A percentile compares a stretch with the other conserved stretches of the same genome.
phyloP scores from a whole-genome alignment of 2,329 filamentous ascomycete species.

The Aspergillus latus region DNA sequence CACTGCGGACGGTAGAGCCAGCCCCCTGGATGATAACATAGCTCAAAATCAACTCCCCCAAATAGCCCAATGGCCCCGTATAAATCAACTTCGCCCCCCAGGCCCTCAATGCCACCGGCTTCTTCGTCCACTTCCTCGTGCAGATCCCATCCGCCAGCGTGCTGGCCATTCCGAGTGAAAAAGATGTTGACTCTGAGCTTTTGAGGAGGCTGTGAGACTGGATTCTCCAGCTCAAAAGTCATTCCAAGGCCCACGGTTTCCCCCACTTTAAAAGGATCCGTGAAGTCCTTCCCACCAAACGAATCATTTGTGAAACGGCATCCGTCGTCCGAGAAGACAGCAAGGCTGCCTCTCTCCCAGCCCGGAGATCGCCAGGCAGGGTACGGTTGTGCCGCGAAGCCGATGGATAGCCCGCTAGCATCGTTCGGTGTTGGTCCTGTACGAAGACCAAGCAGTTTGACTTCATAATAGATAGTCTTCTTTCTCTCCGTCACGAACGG shows the following conservation, averaged over 20 bases:
- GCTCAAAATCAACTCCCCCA: slow-evolving; percentile 62
- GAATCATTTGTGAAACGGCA: slow-evolving; percentile 63
- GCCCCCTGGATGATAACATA: slow-evolving; percentile 49
- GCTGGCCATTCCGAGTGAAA: slow-evolving; percentile 58
- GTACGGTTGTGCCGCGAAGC: slow-evolving; percentile 62
- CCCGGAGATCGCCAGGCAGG: slow-evolving; percentile 62
- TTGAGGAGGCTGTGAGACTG: slow-evolving; percentile 6
- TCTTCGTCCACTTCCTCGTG: slow-evolving; percentile 59
- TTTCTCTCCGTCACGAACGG: slow-evolving; percentile 47
- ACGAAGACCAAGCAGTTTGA: slow-evolving; percentile 50
- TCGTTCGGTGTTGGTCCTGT: slow-evolving; percentile 37
- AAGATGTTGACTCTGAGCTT: slow-evolving; percentile 54
- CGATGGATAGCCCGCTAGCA: slow-evolving; percentile 58
- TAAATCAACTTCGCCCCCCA: slow-evolving; percentile 67
- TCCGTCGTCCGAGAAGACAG: slow-evolving; percentile 64
- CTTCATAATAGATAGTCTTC: slow-evolving; percentile 61
- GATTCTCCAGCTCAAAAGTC: slow-evolving; percentile 45
- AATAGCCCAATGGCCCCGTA: slow-evolving; percentile 62
- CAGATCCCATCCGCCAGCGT: slow-evolving; percentile 57
- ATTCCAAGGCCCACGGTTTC: slow-evolving; percentile 63
- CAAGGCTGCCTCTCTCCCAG: slow-evolving; percentile 62
- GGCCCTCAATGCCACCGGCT: slow-evolving; percentile 60
- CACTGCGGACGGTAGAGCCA: slow-evolving; percentile 43
- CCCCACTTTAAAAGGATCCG: slow-evolving; percentile 51
- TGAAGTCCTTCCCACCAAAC: slow-evolving; percentile 60